A percentile compares a stretch with the other conserved stretches of the same genome.
Evolutionary conservation across 139 green algal species (phyloP).

Genomic region (Chlamydomonas applanata): DNA sequence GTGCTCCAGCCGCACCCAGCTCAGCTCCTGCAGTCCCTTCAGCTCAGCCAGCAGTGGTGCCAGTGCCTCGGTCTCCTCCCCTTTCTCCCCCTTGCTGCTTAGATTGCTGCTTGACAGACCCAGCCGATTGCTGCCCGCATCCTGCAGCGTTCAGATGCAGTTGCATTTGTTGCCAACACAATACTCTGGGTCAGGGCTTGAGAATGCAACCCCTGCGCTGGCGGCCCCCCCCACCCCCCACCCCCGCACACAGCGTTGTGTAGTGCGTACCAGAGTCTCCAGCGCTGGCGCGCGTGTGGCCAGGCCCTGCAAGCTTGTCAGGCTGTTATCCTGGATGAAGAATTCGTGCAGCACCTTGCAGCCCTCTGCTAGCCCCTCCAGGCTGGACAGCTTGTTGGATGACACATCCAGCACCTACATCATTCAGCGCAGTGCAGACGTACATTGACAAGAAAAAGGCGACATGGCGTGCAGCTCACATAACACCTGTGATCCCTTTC

Average conservation of each 20-base stretch:
- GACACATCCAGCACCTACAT: conserved; percentile 31
- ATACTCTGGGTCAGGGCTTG: neutral
- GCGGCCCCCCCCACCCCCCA: too few relatives aligned
- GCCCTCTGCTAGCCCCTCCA: conserved; percentile 20
- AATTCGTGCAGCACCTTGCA: conserved; percentile 33
- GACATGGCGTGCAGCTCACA: too few relatives aligned
- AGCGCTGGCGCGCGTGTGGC: conserved; percentile 14
- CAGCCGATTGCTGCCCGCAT: conserved; percentile 25
- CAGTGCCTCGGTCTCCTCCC: neutral
- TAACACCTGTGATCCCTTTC: too few relatives aligned
- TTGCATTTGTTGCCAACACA: too few relatives aligned
- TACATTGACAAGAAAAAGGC: too few relatives aligned
- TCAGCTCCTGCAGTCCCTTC: neutral
- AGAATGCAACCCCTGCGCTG: neutral
- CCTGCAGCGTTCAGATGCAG: too few relatives aligned
- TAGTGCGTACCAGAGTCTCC: conserved; percentile 28
- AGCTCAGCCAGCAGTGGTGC: neutral
- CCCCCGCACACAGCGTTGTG: too few relatives aligned
- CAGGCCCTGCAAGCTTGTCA: conserved; percentile 19
- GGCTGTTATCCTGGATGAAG: conserved; percentile 26
- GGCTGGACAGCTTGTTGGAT: conserved; percentile 23
- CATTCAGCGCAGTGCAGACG: neutral
- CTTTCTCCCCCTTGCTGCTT: too few relatives aligned
- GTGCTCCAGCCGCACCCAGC: conserved; percentile 11
- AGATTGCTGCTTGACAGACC: too few relatives aligned